Percentiles rank a stretch among this genome's conserved stretches.
Conservation (phyloP, 768 basidiomycete genomes). For the Tylopilus subfusipes region DNA sequence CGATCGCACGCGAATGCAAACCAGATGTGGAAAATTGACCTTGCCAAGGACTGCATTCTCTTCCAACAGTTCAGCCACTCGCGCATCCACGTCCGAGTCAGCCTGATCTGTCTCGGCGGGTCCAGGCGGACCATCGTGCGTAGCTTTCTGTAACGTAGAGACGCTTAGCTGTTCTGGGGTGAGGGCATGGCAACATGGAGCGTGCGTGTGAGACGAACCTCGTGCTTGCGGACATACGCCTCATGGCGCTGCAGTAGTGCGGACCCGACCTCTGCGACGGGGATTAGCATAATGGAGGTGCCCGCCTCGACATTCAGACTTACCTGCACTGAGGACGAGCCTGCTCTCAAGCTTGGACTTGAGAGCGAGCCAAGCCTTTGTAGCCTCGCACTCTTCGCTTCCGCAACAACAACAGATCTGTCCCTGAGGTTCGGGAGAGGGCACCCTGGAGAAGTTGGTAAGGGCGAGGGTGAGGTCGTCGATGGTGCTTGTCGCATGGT, state of each 20-base stretch:
- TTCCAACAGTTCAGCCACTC: conserved; percentile 38
- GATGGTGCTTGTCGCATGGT: conserved; percentile 58
- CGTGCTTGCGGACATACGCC: conserved; percentile 72
- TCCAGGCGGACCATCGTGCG: conserved; percentile 10
- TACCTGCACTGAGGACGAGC: conserved; percentile 83
- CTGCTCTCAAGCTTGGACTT: conserved; percentile 73
- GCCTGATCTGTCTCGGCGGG: conserved; percentile 10
- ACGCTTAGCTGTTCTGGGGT: conserved; percentile 16
- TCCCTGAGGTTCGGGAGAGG: conserved; percentile 65
- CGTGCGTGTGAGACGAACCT: conserved; percentile 41
- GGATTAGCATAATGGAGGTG: conserved; percentile 3
- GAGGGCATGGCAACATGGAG: conserved; percentile 8
- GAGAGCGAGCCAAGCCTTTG: conserved; percentile 56
- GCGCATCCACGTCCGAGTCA: conserved; percentile 34
- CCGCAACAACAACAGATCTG: conserved; percentile 63
- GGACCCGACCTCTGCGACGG: conserved; percentile 74
- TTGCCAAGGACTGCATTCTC: conserved; percentile 62
- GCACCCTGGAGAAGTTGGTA: conserved; percentile 64
- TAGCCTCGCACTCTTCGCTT: conserved; percentile 60
- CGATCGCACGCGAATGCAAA: not conserved
- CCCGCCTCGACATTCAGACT: conserved; percentile 28
- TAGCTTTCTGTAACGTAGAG: conserved; percentile 12
- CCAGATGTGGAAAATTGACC: conserved; percentile 5
- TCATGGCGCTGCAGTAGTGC: conserved; percentile 84
- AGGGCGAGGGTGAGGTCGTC: conserved; percentile 78